A percentile compares a stretch with the other conserved stretches of the same genome.
phyloP scores from a whole-genome alignment of 345 rosid genomes.

The Gossypium turneri region DNA sequence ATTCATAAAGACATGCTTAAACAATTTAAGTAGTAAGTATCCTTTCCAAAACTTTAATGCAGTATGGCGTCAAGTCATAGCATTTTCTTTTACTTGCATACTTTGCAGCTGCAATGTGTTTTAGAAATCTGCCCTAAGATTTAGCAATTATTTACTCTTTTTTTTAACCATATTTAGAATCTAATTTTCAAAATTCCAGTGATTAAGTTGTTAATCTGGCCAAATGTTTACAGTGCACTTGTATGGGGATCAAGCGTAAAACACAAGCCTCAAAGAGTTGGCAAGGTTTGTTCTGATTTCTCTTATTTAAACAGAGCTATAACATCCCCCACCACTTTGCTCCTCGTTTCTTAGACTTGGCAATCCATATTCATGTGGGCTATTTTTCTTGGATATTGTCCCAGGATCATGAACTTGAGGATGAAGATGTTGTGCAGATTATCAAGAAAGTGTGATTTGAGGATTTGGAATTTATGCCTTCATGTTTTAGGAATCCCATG shows the following conservation, averaged over 20 bases:
- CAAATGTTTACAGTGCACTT: conserved; percentile 55
- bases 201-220: conserved; percentile 10
- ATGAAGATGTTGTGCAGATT: conserved; percentile 96
- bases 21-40: conserved; percentile 90
- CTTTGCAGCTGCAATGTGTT: background rate
- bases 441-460: conserved; percentile 72
- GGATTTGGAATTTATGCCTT: background rate
- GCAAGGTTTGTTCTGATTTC: conserved; percentile 61
- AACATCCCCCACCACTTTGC: background rate
- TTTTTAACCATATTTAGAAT: background rate
- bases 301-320: background rate
- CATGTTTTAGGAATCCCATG: background rate
- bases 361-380: background rate
- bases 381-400: background rate
- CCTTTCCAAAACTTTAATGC: background rate
- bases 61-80: background rate
- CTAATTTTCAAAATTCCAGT: background rate
- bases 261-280: conserved; percentile 99
- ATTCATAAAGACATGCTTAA: conserved; percentile 94
- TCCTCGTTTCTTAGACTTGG: background rate
- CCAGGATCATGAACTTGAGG: conserved; percentile 98
- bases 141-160: background rate
- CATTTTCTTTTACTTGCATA: background rate
- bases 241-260: conserved; percentile 98
- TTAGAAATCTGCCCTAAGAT: background rate